Conservation (phyloP, 2,329 filamentous ascomycete species). For the Hymenoscyphus albidus region DNA sequence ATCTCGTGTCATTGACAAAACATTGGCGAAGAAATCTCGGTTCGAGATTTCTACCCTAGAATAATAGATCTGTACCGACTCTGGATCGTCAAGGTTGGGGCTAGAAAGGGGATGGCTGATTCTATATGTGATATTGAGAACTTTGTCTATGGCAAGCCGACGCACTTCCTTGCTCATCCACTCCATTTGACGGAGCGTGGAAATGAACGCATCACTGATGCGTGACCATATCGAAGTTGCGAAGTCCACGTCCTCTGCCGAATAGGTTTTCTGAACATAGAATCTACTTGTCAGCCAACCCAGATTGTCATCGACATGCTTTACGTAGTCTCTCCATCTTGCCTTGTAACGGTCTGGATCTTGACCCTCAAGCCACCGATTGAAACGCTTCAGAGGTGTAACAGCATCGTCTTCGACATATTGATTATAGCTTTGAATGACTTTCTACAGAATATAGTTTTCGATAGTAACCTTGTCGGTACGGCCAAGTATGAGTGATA, state of each 20-base stretch:
- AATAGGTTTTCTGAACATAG: constrained; percentile 65
- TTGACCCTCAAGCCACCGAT: constrained; percentile 28
- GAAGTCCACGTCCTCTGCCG: constrained; percentile 61
- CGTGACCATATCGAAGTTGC: constrained; percentile 65
- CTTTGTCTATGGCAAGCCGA: neutral
- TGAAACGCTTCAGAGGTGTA: constrained; percentile 55
- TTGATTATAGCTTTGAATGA: constrained; percentile 48
- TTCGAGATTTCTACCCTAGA: constrained; percentile 46
- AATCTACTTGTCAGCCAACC: constrained; percentile 68
- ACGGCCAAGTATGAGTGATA: constrained; percentile 39
- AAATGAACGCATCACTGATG: constrained; percentile 48
- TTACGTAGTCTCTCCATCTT: constrained; percentile 62
- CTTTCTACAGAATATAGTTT: constrained; percentile 62
- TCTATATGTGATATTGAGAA: neutral
- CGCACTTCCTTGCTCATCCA: neutral
- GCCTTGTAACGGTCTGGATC: constrained; percentile 59
- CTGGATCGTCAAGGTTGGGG: constrained; percentile 57
- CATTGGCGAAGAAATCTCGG: constrained; percentile 46
- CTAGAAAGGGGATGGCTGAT: constrained; percentile 31
- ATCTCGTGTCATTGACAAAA: too few species aligned
- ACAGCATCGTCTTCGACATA: constrained; percentile 56
- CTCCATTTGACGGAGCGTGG: neutral
- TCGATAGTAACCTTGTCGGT: constrained; percentile 53
- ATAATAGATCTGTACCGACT: constrained; percentile 55
- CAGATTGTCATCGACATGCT: constrained; percentile 52